Conservation (phyloP, 148 eudicot species). For the Vaccinium corymbosum region DNA sequence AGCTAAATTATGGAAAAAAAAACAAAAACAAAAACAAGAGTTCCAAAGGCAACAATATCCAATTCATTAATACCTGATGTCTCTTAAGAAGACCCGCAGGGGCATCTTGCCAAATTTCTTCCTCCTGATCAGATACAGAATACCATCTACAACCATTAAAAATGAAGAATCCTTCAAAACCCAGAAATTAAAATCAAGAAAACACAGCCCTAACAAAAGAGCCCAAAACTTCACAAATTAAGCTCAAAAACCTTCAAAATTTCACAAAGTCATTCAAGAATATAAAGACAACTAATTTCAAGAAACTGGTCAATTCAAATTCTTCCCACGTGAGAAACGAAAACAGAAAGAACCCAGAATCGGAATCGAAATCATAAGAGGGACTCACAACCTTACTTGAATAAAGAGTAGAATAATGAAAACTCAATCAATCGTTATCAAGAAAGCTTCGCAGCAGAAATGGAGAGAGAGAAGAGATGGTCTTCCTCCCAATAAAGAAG, state of each 20-base stretch:
- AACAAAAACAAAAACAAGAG: not conserved
- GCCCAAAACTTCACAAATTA: conserved; percentile 1
- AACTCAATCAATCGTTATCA: not conserved
- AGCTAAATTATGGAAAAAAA: not conserved
- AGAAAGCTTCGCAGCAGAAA: not conserved
- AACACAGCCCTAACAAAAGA: not conserved
- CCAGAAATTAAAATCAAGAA: conserved; percentile 7
- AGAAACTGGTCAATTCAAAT: conserved; percentile 4
- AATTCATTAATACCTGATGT: not conserved
- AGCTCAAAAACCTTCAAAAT: not conserved
- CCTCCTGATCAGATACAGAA: not conserved
- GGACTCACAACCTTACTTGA: not conserved
- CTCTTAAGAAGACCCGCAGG: conserved; percentile 6
- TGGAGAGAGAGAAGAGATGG: not conserved
- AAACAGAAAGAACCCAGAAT: not conserved
- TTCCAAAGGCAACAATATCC: not conserved
- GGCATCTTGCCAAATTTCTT: conserved; percentile 7
- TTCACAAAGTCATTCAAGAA: not conserved
- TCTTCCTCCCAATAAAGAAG: not conserved
- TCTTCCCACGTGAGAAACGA: not conserved
- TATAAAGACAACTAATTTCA: not conserved
- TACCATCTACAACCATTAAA: not conserved
- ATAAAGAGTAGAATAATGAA: not conserved
- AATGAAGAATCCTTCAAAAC: not conserved
- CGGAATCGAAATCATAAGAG: not conserved